These are phyloP conservation scores for Pseudogymnoascus sp. DNA, from an alignment of 2,329 filamentous ascomycete species.

Conservation along the genomic window DNA sequence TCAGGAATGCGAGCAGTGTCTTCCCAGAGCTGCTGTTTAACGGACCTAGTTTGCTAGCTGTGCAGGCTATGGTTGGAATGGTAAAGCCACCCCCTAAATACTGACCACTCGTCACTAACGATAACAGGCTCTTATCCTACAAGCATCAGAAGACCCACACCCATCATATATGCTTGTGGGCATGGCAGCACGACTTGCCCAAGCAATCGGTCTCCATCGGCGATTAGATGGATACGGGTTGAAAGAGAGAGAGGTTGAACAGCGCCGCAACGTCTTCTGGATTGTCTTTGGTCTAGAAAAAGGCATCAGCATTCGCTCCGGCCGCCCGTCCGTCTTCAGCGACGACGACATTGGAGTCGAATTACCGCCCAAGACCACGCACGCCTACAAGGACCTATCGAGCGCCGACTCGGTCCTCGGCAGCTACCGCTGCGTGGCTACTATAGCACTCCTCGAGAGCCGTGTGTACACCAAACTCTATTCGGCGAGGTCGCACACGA, in stretches of 20 bases:
- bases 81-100: slow-evolving; percentile 8
- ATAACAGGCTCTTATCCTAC: slow-evolving; percentile 7
- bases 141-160: slow-evolving; percentile 15
- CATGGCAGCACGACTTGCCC: slow-evolving; percentile 15
- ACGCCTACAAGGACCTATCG: slow-evolving; percentile 14
- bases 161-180: slow-evolving; percentile 17
- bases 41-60: slow-evolving; percentile 17
- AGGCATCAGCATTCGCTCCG: slow-evolving; percentile 14
- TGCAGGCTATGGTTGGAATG: slow-evolving; percentile 20
- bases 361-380: slow-evolving; percentile 15
- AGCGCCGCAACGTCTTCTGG: slow-evolving; percentile 22
- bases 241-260: slow-evolving; percentile 14
- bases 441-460: slow-evolving; percentile 18
- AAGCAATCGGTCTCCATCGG: slow-evolving; percentile 20
- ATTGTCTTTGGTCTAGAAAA: slow-evolving; percentile 20
- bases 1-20: slow-evolving; percentile 18
- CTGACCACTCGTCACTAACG: neutral
- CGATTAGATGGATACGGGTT: slow-evolving; percentile 15
- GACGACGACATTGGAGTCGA: slow-evolving; percentile 23
- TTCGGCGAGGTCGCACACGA: slow-evolving; percentile 20
- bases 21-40: slow-evolving; percentile 19
- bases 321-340: slow-evolving; percentile 21
- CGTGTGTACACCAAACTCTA: slow-evolving; percentile 21
- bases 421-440: slow-evolving; percentile 10
- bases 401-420: neutral